Conservation (phyloP, 331 rosid species). For the Rosa hybrid region DNA sequence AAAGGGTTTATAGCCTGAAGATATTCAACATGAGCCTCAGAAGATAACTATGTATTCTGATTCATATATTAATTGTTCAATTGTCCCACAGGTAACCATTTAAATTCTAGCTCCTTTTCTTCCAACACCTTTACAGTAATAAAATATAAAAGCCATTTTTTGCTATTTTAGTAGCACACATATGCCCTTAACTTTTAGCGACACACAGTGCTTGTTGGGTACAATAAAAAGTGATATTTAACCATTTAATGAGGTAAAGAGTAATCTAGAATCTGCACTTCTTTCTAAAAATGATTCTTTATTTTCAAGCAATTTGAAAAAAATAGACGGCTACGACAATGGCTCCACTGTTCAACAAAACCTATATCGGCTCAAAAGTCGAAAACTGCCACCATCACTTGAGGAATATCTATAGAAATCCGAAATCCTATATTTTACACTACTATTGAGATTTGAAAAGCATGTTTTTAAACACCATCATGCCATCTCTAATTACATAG, state of each 20-base stretch:
- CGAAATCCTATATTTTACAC: background rate
- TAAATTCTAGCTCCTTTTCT: background rate
- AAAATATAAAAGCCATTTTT: background rate
- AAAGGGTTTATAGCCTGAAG: constrained; percentile 84
- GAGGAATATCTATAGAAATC: background rate
- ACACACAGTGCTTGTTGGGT: background rate
- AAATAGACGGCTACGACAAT: background rate
- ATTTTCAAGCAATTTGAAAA: background rate
- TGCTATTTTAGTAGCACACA: background rate
- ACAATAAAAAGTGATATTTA: background rate
- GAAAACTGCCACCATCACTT: background rate
- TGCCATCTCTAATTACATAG: background rate
- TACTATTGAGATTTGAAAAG: background rate
- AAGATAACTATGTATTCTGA: constrained; percentile 12
- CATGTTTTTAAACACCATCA: background rate
- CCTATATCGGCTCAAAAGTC: background rate
- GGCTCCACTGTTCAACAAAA: background rate
- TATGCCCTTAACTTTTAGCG: background rate
- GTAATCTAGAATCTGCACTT: background rate
- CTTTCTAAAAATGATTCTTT: background rate
- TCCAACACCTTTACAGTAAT: background rate
- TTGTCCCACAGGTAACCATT: background rate
- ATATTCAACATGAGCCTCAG: constrained; percentile 21
- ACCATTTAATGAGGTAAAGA: background rate
- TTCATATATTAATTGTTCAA: background rate